These are phyloP conservation scores for Patellifolia procumbens DNA, from an alignment of 179 eudicot species.

Conservation along the genomic window DNA sequence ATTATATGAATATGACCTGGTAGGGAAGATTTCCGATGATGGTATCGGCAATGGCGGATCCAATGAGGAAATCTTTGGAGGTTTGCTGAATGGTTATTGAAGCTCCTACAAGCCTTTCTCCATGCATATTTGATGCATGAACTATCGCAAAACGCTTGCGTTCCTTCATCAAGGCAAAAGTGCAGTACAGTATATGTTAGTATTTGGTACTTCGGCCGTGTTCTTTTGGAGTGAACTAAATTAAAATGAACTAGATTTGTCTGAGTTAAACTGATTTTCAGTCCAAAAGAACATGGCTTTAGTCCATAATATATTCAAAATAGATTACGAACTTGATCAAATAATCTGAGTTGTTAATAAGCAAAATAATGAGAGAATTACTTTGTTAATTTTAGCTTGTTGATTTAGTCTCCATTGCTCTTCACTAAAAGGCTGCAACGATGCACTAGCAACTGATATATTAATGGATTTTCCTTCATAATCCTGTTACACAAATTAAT, in stretches of 20 bases:
- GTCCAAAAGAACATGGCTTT: too few species aligned
- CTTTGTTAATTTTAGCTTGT: conserved; percentile 53
- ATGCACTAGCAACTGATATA: conserved; percentile 58
- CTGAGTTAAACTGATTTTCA: too few species aligned
- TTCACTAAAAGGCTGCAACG: conserved; percentile 77
- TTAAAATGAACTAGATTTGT: too few species aligned
- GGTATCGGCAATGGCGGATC: conserved; percentile 79
- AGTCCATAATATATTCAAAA: neutral
- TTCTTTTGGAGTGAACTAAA: too few species aligned
- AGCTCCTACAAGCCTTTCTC: conserved; percentile 66
- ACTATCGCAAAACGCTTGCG: conserved; percentile 74
- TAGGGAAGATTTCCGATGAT: conserved; percentile 64
- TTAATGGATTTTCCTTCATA: conserved; percentile 41
- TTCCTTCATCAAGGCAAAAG: conserved; percentile 38
- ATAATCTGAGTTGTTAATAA: neutral
- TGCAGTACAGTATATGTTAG: neutral
- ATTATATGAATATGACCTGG: conserved; percentile 47
- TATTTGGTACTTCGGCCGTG: too few species aligned
- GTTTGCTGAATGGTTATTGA: conserved; percentile 53
- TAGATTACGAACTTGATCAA: neutral
- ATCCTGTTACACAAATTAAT: conserved; percentile 37
- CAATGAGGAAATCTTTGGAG: conserved; percentile 80
- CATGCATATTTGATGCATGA: conserved; percentile 63
- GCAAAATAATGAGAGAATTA: conserved; percentile 24
- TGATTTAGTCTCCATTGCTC: conserved; percentile 82